Conservation (phyloP, 1,284 basidiomycete genomes). For the Pseudozyma sp. region DNA sequence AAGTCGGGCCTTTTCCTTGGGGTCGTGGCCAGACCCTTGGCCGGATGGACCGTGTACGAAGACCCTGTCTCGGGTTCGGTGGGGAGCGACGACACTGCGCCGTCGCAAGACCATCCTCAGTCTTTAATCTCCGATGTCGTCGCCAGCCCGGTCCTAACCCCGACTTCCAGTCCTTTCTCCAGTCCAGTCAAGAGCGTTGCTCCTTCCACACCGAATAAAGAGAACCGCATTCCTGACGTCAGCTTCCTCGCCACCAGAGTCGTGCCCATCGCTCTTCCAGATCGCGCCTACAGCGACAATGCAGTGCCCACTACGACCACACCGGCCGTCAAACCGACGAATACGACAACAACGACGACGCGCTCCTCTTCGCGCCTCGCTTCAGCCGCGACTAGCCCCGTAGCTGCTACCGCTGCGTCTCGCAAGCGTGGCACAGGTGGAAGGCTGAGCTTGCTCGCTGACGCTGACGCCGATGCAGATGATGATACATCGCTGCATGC, state of each 20-base stretch:
- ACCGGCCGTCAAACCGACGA: no score
- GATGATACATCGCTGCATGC: slow-evolving; percentile 8
- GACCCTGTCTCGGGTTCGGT: slow-evolving; percentile 6
- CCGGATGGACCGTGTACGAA: slow-evolving; percentile 40
- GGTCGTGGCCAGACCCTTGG: slow-evolving; percentile 30
- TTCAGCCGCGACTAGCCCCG: slow-evolving; percentile 9
- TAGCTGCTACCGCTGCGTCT: slow-evolving; percentile 1
- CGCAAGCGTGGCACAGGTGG: slow-evolving; percentile 47
- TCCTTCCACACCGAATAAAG: slow-evolving; percentile 45
- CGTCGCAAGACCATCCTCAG: slow-evolving; percentile 29
- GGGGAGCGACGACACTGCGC: slow-evolving; percentile 25
- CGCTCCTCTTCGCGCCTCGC: slow-evolving; percentile 22
- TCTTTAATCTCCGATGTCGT: background rate
- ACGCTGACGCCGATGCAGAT: slow-evolving; percentile 25
- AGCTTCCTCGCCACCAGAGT: slow-evolving; percentile 23
- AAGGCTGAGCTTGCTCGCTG: slow-evolving; percentile 39
- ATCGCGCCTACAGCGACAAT: slow-evolving; percentile 34
- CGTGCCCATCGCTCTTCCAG: slow-evolving; percentile 29
- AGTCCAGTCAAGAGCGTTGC: background rate
- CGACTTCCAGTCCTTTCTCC: slow-evolving; percentile 8
- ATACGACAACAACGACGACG: slow-evolving; percentile 10
- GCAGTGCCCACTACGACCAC: slow-evolving; percentile 2
- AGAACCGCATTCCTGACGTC: slow-evolving; percentile 34
- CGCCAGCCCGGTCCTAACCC: slow-evolving; percentile 3
- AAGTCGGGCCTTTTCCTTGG: slow-evolving; percentile 40